phyloP scores from a whole-genome alignment of 148 eudicot species.

The Arbutus unedo region DNA sequence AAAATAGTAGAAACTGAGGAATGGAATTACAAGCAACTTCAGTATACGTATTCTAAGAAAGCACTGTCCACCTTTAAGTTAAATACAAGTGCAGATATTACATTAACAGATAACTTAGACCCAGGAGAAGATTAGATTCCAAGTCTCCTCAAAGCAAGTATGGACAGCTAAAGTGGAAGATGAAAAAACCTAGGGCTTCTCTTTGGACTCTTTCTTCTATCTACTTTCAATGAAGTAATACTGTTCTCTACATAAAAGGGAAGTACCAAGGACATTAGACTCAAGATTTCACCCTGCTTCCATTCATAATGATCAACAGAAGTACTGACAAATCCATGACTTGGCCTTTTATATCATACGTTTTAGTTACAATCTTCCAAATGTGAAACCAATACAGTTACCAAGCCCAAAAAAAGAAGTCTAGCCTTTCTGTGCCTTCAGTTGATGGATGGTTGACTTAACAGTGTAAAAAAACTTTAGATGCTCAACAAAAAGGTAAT shows the following conservation, averaged over 20 bases:
- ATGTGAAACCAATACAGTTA: not conserved
- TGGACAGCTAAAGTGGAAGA: not conserved
- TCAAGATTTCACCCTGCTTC: not conserved
- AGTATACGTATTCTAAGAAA: too few species aligned
- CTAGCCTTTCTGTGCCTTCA: not conserved
- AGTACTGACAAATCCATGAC: not conserved
- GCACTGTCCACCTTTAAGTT: too few species aligned
- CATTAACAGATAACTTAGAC: too few species aligned
- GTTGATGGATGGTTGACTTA: not conserved
- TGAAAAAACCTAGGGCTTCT: not conserved
- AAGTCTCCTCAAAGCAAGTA: not conserved
- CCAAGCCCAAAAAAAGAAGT: not conserved
- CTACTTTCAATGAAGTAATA: not conserved
- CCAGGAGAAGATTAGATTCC: not conserved
- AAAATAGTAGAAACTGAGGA: too few species aligned
- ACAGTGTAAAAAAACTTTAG: not conserved
- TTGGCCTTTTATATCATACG: not conserved
- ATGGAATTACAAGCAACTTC: too few species aligned
- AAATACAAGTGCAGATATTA: too few species aligned
- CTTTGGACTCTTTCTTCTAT: not conserved
- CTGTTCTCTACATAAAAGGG: conserved; percentile 33
- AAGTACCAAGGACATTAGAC: not conserved
- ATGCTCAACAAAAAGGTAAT: not conserved
- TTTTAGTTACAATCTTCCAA: not conserved
- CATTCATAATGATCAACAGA: conserved; percentile 2